A percentile compares a stretch with the other conserved stretches of the same genome.
Evolutionary conservation across 257 asterid genomes (phyloP).

Genomic region (Leptodermis oblonga): DNA sequence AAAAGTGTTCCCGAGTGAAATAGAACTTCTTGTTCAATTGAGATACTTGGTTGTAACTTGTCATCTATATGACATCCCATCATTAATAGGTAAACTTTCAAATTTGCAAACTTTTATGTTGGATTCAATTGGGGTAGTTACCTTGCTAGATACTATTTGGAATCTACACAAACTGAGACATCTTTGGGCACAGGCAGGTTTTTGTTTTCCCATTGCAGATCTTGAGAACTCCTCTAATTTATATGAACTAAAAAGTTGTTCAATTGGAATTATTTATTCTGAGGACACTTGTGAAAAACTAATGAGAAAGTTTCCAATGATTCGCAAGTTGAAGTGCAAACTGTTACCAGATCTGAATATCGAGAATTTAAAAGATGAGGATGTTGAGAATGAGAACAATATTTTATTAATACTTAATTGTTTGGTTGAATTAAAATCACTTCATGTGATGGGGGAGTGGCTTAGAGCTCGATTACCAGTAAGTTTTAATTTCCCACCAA

Average conservation of each 20-base stretch:
- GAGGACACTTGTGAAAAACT: not conserved
- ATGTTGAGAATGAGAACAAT: not conserved
- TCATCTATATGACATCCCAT: not conserved
- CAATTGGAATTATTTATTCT: not conserved
- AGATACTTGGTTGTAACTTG: not conserved
- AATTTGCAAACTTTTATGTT: not conserved
- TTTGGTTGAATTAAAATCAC: not conserved
- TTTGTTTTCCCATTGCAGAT: not conserved
- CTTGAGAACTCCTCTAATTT: not conserved
- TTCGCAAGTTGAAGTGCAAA: conserved; percentile 5
- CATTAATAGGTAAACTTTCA: not conserved
- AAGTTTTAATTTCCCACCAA: not conserved
- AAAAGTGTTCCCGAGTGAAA: not conserved
- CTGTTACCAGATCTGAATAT: not conserved
- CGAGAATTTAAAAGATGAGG: too few species aligned
- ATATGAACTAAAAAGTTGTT: not conserved
- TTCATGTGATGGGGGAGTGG: not conserved
- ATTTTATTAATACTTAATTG: not conserved
- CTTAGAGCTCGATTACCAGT: not conserved
- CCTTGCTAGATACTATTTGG: not conserved
- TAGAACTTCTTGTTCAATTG: conserved; percentile 4
- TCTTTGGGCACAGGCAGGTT: not conserved
- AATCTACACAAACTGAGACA: not conserved
- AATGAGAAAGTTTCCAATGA: not conserved
- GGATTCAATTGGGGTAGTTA: not conserved